Base-by-base conservation (phyloP, 345 rosid genomes). In the Eucalyptus cloeziana region DNA sequence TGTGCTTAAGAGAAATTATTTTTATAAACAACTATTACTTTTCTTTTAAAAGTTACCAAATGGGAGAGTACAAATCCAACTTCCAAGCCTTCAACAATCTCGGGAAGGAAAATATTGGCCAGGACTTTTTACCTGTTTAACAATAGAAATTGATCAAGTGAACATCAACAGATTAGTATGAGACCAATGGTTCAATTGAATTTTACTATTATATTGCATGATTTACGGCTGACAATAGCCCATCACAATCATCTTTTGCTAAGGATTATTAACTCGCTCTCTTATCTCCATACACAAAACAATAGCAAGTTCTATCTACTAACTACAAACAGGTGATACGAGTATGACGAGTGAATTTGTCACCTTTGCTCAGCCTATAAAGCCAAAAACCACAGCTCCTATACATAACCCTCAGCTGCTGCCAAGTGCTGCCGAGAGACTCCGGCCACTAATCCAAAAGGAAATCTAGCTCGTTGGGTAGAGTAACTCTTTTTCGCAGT, bases 221-320 rank as follows among this genome's bases (percentile, higher is more conserved):
- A 58, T 24, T 5, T 58, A 58, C 64, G 10, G 14, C 64, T 2
- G 15, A 58, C n/a, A 3, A 24, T 56, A 9, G 62, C 30, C 2
- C 13, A 56, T 4, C 12, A 58, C 30, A 58, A 10, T 6, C 25
- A 58, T 58, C 13, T 58, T 56, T 58, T 25, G n/a, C n/a, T 58
- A 3, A 49, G 88, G 17, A 86, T 86, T 49, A 49, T 49, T 22
- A 27, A 62, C 40, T 67, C 21, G n/a, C 94, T 58, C 99, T 94
- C 94, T 96, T 96, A 60, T 58, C 14, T 58, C 6, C 14, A 58
- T 11, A 25, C 4, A 58, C 67, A 60, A 60, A 58, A 25, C 67
- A 58, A 58, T 58, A 58, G 67, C 67, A 58, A 60, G 10, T 13
- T 33, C 80, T 16, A 33, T 69, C 43, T 15, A 16, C 79, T 33